Evolutionary conservation across 768 basidiomycete genomes (phyloP).

Genomic region (Russula dissimulans): DNA sequence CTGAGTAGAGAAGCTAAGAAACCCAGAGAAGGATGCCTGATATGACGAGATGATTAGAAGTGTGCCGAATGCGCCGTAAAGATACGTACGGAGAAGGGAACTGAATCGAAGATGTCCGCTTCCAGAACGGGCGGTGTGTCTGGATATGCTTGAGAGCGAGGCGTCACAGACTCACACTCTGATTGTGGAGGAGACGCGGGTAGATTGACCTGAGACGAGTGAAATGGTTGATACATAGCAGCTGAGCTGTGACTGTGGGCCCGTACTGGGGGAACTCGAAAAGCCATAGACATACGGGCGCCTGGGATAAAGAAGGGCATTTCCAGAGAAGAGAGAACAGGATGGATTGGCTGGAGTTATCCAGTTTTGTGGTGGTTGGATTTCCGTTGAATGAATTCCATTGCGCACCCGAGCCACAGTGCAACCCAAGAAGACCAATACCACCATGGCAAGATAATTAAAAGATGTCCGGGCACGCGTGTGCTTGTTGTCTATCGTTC

Average conservation of each 20-base stretch:
- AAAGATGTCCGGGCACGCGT: no score
- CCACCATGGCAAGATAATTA: no score
- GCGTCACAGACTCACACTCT: constrained; percentile 3
- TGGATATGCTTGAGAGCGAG: constrained; percentile 6
- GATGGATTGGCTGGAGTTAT: neutral
- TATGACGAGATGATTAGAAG: neutral
- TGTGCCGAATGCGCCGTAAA: neutral
- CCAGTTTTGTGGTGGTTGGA: neutral
- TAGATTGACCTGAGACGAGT: neutral
- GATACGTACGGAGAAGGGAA: constrained; percentile 19
- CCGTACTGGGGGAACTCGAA: constrained; percentile 2
- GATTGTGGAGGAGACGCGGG: constrained; percentile 15
- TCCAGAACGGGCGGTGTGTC: constrained; percentile 19
- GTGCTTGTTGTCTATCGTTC: no score
- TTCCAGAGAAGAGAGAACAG: neutral
- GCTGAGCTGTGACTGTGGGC: neutral
- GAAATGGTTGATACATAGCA: neutral
- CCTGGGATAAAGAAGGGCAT: constrained; percentile 13
- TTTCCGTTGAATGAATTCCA: constrained; percentile 11
- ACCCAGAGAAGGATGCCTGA: constrained; percentile 18
- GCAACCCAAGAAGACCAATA: no score
- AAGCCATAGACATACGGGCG: constrained; percentile 11
- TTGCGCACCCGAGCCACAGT: neutral
- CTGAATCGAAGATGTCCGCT: constrained; percentile 17
- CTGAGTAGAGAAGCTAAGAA: neutral